Evolutionary conservation across 1,284 basidiomycete genomes (phyloP), one percentile per base, ranked within the genome.

Genomic region (Albatrellus sp.): DNA sequence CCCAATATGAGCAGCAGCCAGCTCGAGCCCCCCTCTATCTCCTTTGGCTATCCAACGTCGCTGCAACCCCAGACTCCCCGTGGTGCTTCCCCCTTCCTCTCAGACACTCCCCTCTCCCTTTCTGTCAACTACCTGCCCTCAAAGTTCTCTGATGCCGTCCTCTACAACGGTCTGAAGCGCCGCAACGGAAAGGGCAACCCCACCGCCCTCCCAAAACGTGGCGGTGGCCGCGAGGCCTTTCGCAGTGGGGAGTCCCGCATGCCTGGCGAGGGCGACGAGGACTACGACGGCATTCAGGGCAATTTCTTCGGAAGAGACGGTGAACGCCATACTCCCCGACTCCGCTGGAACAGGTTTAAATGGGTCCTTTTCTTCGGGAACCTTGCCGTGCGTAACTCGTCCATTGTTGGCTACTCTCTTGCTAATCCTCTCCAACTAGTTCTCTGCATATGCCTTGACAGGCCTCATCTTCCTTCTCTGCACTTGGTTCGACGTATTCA

Each of bases 321-420:
- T n/a, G 61, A 60, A 31, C 61, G 61, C 50, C 63, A 62, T 40
- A 67, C 65, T 51, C 58, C 64, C 45, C 65, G 65, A 50, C 58
- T 74, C 19, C 61, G 72, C 32, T 79, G 76, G 76, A 79, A 75
- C 55, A 59, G 68, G 47, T 79, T 77, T 66, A 79, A 79, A 53
- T 77, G 74, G 73, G 57, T 62, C 10, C 60, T 79, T 29, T 74
- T 79, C 56, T 28, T 63, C 13, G 60, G 69, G 38, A 77, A 77
- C 55, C 56, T 63, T 28, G 49, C 74, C 32, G 75, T 77, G 48
- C 56, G 74, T 70, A 3, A 24, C 32, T 19, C 12, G 1, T 40
- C 36, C 16, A 2, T 16, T 43, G 14, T 33, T 33, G 11, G 13
- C 24, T 19, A 1, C 31, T 29, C 28, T 12, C 6, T 29, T 19